Evolutionary conservation across 2,329 filamentous ascomycete genomes (phyloP), one percentile per base, ranked within the genome.

Genomic region (Endothia cerciana): DNA sequence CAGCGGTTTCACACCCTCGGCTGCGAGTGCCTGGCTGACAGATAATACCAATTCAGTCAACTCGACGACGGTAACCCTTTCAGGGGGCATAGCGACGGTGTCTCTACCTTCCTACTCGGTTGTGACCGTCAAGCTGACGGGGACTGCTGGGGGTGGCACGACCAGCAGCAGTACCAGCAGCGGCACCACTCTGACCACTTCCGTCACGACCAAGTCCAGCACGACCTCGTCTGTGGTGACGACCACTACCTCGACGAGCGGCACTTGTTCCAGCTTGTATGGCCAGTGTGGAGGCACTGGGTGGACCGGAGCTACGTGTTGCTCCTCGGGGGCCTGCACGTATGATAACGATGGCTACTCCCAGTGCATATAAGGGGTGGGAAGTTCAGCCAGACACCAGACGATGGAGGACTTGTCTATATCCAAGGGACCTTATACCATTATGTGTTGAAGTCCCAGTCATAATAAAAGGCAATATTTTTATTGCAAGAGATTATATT

Each of bases 281-380:
- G 55, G 36, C 3, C 68, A 70, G 65, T 67, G 65, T 30, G 69
- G 69, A 17, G 69, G 69, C 3, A 33, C 3, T 2, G 41, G 66
- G 1, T 70, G 64, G 64, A 64, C 65, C 10, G 67, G 69, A 64
- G 81, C 4, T 77, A 69, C 67, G 22, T 82, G 65, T 74, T 76
- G 4, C 74, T 73, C 38, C 71, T 72, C 30, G 78, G 84, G 8
- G 79, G 84, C 73, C 80, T 82, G 69, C 78, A 77, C 64, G 74
- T 82, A 2, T 78, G 79, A 3, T 77, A 82, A 53, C 75, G 68
- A 15, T 65, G 80, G 45, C 62, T 81, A 45, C 65, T 76, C 4
- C 70, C 77, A 56, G 51, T 65, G 59, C 25, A 53, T 67, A 13
- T 65, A 22, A 2, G 4, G n/a, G 5, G 17, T 51, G 10, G 19